A percentile compares a stretch with the other conserved stretches of the same genome.
Conservation (phyloP, 495 filamentous ascomycete genomes). For the Cercophora samala region DNA sequence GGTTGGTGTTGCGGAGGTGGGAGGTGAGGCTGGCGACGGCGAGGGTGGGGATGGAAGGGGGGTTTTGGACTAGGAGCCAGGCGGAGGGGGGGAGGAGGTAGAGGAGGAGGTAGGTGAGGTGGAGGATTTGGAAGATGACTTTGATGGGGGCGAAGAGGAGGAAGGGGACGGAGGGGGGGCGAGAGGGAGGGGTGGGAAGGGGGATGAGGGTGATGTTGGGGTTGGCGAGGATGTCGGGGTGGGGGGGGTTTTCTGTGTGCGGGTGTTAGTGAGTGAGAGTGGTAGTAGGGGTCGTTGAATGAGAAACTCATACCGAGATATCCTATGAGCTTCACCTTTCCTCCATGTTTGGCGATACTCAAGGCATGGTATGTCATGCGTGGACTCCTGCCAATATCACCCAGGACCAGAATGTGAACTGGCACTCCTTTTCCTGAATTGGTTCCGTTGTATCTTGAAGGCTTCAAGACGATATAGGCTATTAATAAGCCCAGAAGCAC, state of each 20-base stretch:
- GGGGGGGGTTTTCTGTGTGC: constrained; percentile 49
- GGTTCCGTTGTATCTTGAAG: not conserved
- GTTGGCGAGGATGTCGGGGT: constrained; percentile 68
- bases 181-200: constrained; percentile 32
- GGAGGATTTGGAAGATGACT: constrained; percentile 73
- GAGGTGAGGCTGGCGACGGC: constrained; percentile 68
- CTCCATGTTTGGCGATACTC: constrained; percentile 83
- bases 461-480: not conserved
- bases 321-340: constrained; percentile 78
- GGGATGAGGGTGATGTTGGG: constrained; percentile 57
- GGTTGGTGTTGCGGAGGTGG: constrained; percentile 70
- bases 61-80: constrained; percentile 92
- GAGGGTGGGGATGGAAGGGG: constrained; percentile 89
- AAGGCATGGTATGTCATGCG: constrained; percentile 99
- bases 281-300: not conserved
- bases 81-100: constrained; percentile 67
- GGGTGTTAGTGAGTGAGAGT: constrained; percentile 2
- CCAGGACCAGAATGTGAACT: constrained; percentile 89
- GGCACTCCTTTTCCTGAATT: constrained; percentile 31
- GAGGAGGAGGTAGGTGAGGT: constrained; percentile 64
- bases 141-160: constrained; percentile 78
- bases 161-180: constrained; percentile 48
- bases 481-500: not conserved
- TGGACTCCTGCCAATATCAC: constrained; percentile 92
- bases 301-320: constrained; percentile 62